Evolutionary conservation across 1,284 basidiomycete species (phyloP).

Genomic region (Cutaneotrichosporon curvatum): DNA sequence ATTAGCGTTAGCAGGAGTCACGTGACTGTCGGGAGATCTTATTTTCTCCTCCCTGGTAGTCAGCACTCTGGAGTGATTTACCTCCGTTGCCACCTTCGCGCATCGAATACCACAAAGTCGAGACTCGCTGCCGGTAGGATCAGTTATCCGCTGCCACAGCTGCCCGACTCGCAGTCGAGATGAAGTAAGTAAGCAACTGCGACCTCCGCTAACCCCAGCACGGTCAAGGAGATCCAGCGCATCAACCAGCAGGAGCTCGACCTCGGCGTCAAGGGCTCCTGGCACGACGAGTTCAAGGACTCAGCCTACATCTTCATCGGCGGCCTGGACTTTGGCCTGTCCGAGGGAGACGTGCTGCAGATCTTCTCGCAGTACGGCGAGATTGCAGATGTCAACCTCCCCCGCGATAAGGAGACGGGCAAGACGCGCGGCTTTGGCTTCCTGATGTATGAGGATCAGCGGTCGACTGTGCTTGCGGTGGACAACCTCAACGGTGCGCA

Average conservation of each 20-base stretch:
- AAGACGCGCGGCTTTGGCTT: conserved; percentile 90
- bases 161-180: too few relatives aligned
- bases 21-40: too few relatives aligned
- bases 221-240: conserved; percentile 83
- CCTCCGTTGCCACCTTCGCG: too few relatives aligned
- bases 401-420: conserved; percentile 82
- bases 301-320: conserved; percentile 93
- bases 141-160: too few relatives aligned
- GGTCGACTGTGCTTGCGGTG: conserved; percentile 89
- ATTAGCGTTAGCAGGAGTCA: too few relatives aligned
- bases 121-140: too few relatives aligned
- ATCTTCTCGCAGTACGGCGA: conserved; percentile 98
- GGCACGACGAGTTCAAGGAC: conserved; percentile 97
- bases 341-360: conserved; percentile 95
- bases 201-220: conserved; percentile 50
- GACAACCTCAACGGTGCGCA: conserved; percentile 92
- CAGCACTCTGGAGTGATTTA: too few relatives aligned
- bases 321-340: conserved; percentile 74
- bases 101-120: too few relatives aligned
- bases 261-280: conserved; percentile 68
- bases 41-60: too few relatives aligned
- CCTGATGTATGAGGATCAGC: conserved; percentile 98
- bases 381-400: conserved; percentile 88
- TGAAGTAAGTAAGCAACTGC: conserved; percentile 15
- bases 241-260: conserved; percentile 92